Evolutionary conservation across 2,329 filamentous ascomycete species (phyloP).

Genomic region (Paramyrothecium sp.): DNA sequence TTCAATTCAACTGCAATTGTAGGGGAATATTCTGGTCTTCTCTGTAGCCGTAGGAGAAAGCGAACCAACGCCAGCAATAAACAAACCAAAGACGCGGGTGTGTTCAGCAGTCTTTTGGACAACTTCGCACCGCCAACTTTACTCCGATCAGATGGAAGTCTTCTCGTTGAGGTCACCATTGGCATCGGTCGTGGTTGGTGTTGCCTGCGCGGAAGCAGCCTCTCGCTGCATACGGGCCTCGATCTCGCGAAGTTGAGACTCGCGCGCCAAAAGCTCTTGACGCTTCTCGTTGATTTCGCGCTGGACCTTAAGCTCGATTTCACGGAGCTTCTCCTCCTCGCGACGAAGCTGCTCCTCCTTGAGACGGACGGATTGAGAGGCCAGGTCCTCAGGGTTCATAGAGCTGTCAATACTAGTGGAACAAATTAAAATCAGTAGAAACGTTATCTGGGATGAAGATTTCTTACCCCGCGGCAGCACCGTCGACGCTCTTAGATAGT

Average conservation of each 20-base stretch:
- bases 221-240: slow-evolving; percentile 96
- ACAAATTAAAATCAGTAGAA: slow-evolving; percentile 26
- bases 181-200: slow-evolving; percentile 40
- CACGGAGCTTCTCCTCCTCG: slow-evolving; percentile 99
- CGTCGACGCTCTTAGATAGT: slow-evolving; percentile 98
- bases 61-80: slow-evolving; percentile 49
- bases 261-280: slow-evolving; percentile 94
- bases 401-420: slow-evolving; percentile 62
- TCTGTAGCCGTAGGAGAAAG: slow-evolving; percentile 39
- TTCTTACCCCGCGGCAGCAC: slow-evolving; percentile 82
- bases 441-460: neutral
- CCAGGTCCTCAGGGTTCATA: slow-evolving; percentile 97
- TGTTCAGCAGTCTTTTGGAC: slow-evolving; percentile 30
- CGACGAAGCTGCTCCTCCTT: slow-evolving; percentile 99
- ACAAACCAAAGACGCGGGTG: slow-evolving; percentile 42
- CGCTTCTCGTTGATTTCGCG: slow-evolving; percentile 99
- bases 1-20: slow-evolving; percentile 34
- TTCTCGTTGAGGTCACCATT: slow-evolving; percentile 57
- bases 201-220: slow-evolving; percentile 51
- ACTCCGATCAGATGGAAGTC: slow-evolving; percentile 18
- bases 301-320: slow-evolving; percentile 99
- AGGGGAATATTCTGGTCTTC: slow-evolving; percentile 41
- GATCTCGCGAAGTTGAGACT: slow-evolving; percentile 98
- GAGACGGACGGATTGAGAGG: slow-evolving; percentile 93
- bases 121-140: slow-evolving; percentile 14